Conservation (phyloP, 768 basidiomycete species). For the Suillus americanus region DNA sequence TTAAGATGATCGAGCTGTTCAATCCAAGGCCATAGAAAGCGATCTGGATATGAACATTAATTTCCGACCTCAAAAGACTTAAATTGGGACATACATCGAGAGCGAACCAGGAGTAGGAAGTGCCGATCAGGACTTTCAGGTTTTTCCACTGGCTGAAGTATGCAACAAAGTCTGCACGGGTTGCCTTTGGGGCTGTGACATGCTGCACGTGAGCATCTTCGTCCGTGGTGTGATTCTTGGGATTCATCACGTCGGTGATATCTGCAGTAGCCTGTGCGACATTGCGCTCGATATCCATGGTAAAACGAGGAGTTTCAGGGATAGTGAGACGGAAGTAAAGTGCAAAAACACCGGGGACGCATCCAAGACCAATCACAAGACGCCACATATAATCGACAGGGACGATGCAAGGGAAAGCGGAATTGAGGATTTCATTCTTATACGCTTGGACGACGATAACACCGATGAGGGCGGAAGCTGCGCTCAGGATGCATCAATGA, state of each 20-base stretch:
- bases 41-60: constrained; percentile 42
- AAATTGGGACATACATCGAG: constrained; percentile 57
- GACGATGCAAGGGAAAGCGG: constrained; percentile 35
- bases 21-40: constrained; percentile 90
- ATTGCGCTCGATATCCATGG: constrained; percentile 90
- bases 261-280: constrained; percentile 72
- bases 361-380: constrained; percentile 84
- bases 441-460: constrained; percentile 64
- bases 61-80: background rate
- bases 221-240: constrained; percentile 46
- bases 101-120: constrained; percentile 86
- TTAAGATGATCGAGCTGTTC: constrained; percentile 75
- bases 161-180: constrained; percentile 59
- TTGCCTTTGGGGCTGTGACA: constrained; percentile 68
- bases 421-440: constrained; percentile 56
- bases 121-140: constrained; percentile 74
- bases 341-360: constrained; percentile 75
- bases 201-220: constrained; percentile 59
- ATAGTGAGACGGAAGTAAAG: constrained; percentile 94
- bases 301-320: constrained; percentile 88
- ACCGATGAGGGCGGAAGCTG: constrained; percentile 67
- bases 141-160: constrained; percentile 79
- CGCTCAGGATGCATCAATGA: background rate
- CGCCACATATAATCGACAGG: constrained; percentile 83
- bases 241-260: constrained; percentile 66